Evolutionary conservation across 495 filamentous ascomycete species (phyloP).

Genomic region (Talaromyces stipitatus): DNA sequence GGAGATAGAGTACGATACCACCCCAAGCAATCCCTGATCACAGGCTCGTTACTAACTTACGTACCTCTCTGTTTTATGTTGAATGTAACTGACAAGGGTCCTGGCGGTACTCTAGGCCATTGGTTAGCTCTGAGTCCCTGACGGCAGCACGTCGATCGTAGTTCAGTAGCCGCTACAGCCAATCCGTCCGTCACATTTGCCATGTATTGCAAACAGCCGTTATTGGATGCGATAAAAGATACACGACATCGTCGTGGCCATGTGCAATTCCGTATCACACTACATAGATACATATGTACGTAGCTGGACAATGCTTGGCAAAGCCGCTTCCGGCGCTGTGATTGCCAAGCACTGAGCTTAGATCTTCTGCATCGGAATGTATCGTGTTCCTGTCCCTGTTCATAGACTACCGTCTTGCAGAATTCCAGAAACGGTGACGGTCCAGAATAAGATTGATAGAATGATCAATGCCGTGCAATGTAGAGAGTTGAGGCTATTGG

Average conservation of each 20-base stretch:
- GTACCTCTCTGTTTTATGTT: neutral
- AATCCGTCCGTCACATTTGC: neutral
- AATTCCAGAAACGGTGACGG: neutral
- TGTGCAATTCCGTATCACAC: neutral
- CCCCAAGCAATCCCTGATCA: neutral
- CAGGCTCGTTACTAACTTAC: neutral
- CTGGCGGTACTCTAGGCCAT: neutral
- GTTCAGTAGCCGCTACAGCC: neutral
- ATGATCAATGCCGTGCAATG: neutral
- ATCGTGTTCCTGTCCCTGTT: neutral
- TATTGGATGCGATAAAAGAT: no score
- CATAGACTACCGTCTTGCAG: neutral
- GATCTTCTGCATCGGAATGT: neutral
- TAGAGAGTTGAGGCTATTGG: neutral
- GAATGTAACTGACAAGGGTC: neutral
- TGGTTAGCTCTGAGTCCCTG: neutral
- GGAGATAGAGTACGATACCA: neutral
- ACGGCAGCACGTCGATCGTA: neutral
- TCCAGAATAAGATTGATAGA: neutral
- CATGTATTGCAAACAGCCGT: neutral
- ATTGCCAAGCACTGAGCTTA: neutral
- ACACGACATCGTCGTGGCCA: no score
- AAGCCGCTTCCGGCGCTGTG: neutral
- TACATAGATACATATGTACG: neutral
- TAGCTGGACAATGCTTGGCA: neutral